phyloP scores from a whole-genome alignment of 371 early-diverging fungal genomes.

The Blakeslea trispora region DNA sequence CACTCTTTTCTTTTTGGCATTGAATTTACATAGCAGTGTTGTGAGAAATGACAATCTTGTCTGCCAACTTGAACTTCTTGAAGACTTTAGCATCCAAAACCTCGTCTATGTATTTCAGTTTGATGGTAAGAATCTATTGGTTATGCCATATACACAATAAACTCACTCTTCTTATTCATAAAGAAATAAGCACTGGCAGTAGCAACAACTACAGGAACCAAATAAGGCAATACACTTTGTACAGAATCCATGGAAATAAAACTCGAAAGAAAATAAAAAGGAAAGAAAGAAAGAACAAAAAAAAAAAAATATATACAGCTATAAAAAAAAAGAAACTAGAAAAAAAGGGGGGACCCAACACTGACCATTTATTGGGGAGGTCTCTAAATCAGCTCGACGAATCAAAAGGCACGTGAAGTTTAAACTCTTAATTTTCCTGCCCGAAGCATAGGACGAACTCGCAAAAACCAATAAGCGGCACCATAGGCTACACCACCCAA shows the following conservation, averaged over 20 bases:
- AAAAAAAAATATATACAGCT: no score
- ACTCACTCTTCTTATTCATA: slow-evolving; percentile 35
- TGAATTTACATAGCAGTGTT: slow-evolving; percentile 82
- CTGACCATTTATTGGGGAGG: slow-evolving; percentile 17
- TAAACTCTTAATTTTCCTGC: slow-evolving; percentile 34
- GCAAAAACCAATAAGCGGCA: slow-evolving; percentile 54
- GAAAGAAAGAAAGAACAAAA: background rate
- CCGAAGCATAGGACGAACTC: slow-evolving; percentile 47
- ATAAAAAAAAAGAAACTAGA: no score
- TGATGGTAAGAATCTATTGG: no score
- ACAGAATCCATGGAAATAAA: slow-evolving; percentile 36
- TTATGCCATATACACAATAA: background rate
- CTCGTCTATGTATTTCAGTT: slow-evolving; percentile 32
- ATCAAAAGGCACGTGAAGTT: slow-evolving; percentile 6
- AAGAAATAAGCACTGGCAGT: slow-evolving; percentile 48
- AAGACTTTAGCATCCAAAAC: slow-evolving; percentile 75
- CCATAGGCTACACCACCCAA: slow-evolving; percentile 61
- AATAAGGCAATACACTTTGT: slow-evolving; percentile 40
- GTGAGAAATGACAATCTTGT: slow-evolving; percentile 75
- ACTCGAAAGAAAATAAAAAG: slow-evolving; percentile 4
- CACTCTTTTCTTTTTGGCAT: background rate
- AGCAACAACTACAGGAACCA: slow-evolving; percentile 45
- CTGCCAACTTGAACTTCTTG: slow-evolving; percentile 78
- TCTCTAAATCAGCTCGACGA: slow-evolving; percentile 1
- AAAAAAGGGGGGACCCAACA: slow-evolving; percentile 15